phyloP scores from a whole-genome alignment of 2,329 filamentous ascomycete species.

The Beauveria asiatica region DNA sequence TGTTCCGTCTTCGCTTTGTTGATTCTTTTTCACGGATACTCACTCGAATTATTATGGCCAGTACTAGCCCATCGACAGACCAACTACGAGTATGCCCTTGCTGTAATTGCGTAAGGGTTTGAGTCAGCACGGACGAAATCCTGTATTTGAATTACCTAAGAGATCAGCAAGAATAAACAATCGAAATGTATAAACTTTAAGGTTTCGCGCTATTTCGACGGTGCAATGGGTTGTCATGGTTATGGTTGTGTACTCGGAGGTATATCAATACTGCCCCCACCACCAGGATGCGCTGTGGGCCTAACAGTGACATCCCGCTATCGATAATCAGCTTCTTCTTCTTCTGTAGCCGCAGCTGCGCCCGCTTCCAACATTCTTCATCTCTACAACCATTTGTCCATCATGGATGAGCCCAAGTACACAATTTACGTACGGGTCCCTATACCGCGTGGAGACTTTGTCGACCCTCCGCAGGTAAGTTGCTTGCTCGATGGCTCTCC shows the following conservation, averaged over 20 bases:
- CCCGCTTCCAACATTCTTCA: conserved; percentile 5
- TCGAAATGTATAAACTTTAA: too few species aligned
- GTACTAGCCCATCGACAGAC: too few species aligned
- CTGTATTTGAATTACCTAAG: too few species aligned
- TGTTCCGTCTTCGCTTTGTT: too few species aligned
- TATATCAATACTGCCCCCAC: background rate
- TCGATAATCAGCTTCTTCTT: conserved; percentile 7
- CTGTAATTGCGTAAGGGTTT: too few species aligned
- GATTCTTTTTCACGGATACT: too few species aligned
- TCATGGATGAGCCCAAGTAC: conserved; percentile 46
- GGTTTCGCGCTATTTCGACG: background rate
- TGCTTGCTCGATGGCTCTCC: conserved; percentile 8
- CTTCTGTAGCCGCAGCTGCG: background rate
- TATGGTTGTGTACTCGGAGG: background rate
- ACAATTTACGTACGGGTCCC: conserved; percentile 87
- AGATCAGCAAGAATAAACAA: too few species aligned
- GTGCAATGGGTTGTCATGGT: background rate
- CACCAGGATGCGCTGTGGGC: background rate
- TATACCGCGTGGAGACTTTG: conserved; percentile 76
- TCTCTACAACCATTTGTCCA: conserved; percentile 1
- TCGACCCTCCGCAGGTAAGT: conserved; percentile 77
- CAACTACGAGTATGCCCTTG: too few species aligned
- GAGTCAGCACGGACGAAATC: too few species aligned
- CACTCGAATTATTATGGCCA: too few species aligned
- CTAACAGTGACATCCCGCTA: conserved; percentile 3